Conservation (phyloP, 2,329 filamentous ascomycete species). For the Calycina marina region DNA sequence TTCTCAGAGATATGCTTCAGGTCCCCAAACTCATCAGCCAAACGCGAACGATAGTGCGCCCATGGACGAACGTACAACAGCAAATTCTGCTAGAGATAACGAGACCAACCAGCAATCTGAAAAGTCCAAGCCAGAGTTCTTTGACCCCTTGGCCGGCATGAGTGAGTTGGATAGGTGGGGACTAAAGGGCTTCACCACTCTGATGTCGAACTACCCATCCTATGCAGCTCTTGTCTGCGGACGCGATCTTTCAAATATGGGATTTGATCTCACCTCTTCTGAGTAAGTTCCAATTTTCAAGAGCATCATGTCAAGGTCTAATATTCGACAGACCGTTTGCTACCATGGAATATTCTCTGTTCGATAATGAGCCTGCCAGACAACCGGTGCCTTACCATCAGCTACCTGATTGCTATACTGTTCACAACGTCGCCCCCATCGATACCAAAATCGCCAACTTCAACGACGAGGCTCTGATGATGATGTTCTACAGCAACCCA, state of each 20-base stretch:
- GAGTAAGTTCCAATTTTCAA: slow-evolving; percentile 37
- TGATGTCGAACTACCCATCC: slow-evolving; percentile 48
- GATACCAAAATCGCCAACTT: slow-evolving; percentile 52
- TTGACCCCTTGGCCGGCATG: slow-evolving; percentile 48
- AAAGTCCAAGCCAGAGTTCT: slow-evolving; percentile 23
- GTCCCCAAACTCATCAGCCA: no score
- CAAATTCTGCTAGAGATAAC: slow-evolving; percentile 9
- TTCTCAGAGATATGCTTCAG: no score
- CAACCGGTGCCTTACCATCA: slow-evolving; percentile 41
- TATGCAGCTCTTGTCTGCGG: slow-evolving; percentile 46
- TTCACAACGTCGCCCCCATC: slow-evolving; percentile 50
- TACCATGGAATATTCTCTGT: slow-evolving; percentile 45
- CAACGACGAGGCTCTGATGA: slow-evolving; percentile 54
- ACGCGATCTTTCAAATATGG: slow-evolving; percentile 41
- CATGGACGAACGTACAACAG: no score
- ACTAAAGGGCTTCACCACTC: slow-evolving; percentile 42
- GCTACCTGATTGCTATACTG: slow-evolving; percentile 51
- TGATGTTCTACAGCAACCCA: slow-evolving; percentile 55
- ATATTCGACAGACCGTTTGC: slow-evolving; percentile 31
- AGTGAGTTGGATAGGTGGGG: slow-evolving; percentile 49
- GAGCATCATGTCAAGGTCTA: no score
- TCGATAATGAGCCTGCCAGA: slow-evolving; percentile 43
- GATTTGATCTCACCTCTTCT: slow-evolving; percentile 40
- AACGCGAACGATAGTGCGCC: no score
- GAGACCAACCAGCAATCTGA: slow-evolving; percentile 10